Conservation (phyloP, 176 grass and related monocot species). For the Zea luxurians region DNA sequence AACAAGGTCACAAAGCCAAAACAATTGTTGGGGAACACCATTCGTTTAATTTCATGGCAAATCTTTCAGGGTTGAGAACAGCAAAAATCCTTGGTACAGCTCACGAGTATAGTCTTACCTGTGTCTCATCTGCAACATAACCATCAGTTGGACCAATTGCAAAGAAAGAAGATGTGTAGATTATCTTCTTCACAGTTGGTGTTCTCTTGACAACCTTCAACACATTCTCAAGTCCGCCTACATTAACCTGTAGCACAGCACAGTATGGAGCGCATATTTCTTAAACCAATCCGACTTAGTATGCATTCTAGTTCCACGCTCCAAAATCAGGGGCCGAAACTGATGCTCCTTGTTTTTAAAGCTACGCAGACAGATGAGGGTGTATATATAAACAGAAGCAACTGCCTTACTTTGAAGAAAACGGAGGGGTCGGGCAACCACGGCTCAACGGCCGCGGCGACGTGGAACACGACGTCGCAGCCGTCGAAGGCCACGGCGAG, state of each 20-base stretch:
- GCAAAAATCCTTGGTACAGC: background rate
- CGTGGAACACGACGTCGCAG: conserved; percentile 73
- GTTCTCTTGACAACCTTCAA: conserved; percentile 57
- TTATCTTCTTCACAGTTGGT: conserved; percentile 68
- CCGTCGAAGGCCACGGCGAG: conserved; percentile 61
- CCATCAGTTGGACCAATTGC: conserved; percentile 77
- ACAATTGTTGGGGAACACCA: background rate
- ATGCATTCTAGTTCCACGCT: background rate
- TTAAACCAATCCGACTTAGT: background rate
- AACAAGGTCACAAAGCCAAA: background rate
- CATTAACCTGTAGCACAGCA: conserved; percentile 64
- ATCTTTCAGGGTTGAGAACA: background rate
- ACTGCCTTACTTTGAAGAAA: conserved; percentile 35
- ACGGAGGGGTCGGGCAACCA: conserved; percentile 86
- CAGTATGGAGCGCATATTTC: background rate
- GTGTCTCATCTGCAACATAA: conserved; percentile 82
- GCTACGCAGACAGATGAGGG: background rate
- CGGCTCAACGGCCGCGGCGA: conserved; percentile 70
- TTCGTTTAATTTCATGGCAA: background rate
- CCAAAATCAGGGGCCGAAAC: background rate
- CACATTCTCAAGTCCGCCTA: conserved; percentile 84
- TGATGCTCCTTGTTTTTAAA: background rate
- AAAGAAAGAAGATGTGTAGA: conserved; percentile 91
- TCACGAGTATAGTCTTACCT: conserved; percentile 44
- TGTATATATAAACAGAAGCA: background rate